phyloP scores from a whole-genome alignment of 2,329 filamentous ascomycete species.

The Botrytis byssoidea region DNA sequence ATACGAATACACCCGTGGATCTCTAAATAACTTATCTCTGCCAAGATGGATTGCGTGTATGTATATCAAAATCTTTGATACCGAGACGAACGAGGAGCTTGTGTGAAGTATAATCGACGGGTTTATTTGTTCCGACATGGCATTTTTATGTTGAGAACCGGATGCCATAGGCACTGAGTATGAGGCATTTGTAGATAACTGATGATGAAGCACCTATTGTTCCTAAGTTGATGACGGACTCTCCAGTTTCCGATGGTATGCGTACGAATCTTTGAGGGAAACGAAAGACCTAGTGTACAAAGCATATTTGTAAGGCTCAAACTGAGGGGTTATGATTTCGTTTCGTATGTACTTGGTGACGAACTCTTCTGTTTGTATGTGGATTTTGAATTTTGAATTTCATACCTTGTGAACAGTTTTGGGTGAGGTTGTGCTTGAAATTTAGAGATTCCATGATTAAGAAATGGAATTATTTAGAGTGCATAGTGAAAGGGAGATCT shows the following conservation, averaged over 20 bases:
- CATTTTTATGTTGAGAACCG: background rate
- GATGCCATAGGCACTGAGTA: background rate
- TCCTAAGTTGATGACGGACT: background rate
- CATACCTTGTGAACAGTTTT: background rate
- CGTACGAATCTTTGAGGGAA: background rate
- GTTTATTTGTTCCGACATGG: background rate
- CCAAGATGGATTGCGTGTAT: background rate
- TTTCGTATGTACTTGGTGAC: background rate
- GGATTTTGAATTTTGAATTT: background rate
- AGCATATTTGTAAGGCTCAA: background rate
- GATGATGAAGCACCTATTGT: background rate
- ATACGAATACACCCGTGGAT: background rate
- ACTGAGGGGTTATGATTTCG: background rate
- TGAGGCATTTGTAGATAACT: background rate
- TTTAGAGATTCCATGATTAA: background rate
- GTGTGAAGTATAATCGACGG: background rate
- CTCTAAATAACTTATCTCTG: background rate
- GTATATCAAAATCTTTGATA: background rate
- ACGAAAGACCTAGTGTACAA: background rate
- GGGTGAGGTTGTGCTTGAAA: background rate
- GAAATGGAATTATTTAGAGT: background rate
- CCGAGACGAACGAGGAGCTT: background rate
- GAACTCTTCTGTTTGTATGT: background rate
- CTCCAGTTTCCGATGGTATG: background rate
- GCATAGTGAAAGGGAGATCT: background rate